Evolutionary conservation across 1,284 basidiomycete species (phyloP).

Genomic region (Mycosarcoma mackinlayi): DNA sequence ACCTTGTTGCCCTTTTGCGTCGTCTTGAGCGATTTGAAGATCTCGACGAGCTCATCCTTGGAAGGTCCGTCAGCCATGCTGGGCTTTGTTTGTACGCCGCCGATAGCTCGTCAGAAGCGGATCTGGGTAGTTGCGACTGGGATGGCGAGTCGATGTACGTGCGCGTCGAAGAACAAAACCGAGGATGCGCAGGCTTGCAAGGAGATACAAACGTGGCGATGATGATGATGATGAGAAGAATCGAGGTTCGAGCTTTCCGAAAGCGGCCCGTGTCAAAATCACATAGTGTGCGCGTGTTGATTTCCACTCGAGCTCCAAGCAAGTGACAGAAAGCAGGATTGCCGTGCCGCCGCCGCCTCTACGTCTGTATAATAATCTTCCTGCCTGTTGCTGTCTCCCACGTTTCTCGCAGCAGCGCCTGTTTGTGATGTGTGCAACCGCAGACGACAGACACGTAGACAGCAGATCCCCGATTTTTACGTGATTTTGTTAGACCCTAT

Average conservation of each 20-base stretch:
- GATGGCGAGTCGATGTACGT: background rate
- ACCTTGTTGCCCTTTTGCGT: conserved; percentile 65
- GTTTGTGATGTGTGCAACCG: conserved; percentile 10
- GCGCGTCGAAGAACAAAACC: no score
- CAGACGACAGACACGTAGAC: conserved; percentile 7
- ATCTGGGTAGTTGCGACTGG: no score
- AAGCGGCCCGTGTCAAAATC: background rate
- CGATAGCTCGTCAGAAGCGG: background rate
- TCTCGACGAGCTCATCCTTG: conserved; percentile 66
- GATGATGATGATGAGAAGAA: conserved; percentile 2
- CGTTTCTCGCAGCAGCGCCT: conserved; percentile 4
- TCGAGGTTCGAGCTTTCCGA: background rate
- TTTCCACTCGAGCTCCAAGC: conserved; percentile 6
- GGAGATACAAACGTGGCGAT: background rate
- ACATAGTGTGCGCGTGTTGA: conserved; percentile 8
- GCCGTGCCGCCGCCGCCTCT: background rate
- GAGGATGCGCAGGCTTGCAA: background rate
- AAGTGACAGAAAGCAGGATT: background rate
- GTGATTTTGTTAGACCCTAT: background rate
- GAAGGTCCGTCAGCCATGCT: conserved; percentile 59
- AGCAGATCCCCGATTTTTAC: background rate
- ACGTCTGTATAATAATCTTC: no score
- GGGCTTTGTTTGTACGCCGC: conserved; percentile 2
- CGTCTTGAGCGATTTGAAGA: conserved; percentile 65
- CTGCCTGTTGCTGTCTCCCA: conserved; percentile 4